Evolutionary conservation across 2,329 filamentous ascomycete genomes (phyloP).

Genomic region (Teratosphaeria viscida): DNA sequence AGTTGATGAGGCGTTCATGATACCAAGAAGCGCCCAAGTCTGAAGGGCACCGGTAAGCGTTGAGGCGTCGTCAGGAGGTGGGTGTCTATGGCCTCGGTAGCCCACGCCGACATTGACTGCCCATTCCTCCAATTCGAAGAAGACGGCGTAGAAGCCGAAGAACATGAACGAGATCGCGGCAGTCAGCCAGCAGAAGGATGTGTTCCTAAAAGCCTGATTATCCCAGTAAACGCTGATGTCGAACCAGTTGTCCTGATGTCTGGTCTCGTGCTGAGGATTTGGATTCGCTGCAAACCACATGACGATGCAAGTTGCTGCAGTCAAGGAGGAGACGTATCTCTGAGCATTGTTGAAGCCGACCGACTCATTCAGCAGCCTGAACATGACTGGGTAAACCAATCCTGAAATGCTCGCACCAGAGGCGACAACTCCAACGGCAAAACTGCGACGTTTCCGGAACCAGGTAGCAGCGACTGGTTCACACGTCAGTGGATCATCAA

Average conservation of each 20-base stretch:
- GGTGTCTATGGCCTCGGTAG: constrained; percentile 13
- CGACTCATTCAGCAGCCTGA: constrained; percentile 31
- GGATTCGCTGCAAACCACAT: constrained; percentile 34
- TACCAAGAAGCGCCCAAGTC: constrained; percentile 39
- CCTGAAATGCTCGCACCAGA: constrained; percentile 37
- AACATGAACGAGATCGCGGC: constrained; percentile 38
- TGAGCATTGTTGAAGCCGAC: constrained; percentile 38
- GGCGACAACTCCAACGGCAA: constrained; percentile 41
- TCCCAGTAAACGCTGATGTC: constrained; percentile 31
- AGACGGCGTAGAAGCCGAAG: constrained; percentile 42
- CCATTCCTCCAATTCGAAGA: constrained; percentile 46
- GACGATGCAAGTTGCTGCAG: constrained; percentile 30
- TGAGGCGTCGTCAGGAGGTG: constrained; percentile 1
- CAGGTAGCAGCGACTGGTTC: constrained; percentile 37
- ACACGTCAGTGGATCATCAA: constrained; percentile 2
- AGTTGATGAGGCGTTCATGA: constrained; percentile 41
- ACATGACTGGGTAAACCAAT: constrained; percentile 37
- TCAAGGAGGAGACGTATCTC: constrained; percentile 32
- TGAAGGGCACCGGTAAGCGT: constrained; percentile 27
- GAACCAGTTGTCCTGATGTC: constrained; percentile 30
- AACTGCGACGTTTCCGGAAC: constrained; percentile 37
- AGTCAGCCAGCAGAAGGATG: constrained; percentile 35
- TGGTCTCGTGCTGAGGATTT: constrained; percentile 31
- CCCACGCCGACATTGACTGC: constrained; percentile 34
- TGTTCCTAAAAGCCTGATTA: constrained; percentile 33